Evolutionary conservation across 768 basidiomycete species (phyloP).

Genomic region (Udeniomyces megalosporus): DNA sequence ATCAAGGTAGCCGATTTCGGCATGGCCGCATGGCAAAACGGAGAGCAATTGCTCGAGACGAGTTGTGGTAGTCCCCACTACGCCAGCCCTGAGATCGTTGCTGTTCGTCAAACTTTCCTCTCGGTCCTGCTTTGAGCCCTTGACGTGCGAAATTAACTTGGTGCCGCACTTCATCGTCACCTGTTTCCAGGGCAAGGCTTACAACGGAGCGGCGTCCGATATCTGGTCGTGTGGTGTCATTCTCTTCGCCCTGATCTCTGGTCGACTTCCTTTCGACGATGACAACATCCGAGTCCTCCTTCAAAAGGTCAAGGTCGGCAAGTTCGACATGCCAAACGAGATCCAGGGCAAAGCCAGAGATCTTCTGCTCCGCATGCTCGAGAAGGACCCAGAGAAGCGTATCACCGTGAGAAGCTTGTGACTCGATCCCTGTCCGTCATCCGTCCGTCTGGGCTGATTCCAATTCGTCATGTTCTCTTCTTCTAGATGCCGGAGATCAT

Average conservation of each 20-base stretch:
- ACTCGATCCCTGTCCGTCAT: background rate
- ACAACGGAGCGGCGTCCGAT: constrained; percentile 74
- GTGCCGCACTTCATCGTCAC: background rate
- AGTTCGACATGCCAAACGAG: constrained; percentile 54
- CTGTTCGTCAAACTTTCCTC: constrained; percentile 26
- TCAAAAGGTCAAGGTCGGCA: constrained; percentile 58
- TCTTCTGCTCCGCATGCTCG: constrained; percentile 64
- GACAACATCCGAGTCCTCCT: constrained; percentile 63
- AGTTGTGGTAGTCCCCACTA: constrained; percentile 92
- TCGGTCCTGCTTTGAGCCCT: constrained; percentile 1
- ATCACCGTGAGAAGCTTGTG: constrained; percentile 54
- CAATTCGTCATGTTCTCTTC: background rate
- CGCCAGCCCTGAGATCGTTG: constrained; percentile 81
- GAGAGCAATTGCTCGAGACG: constrained; percentile 58
- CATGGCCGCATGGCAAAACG: constrained; percentile 89
- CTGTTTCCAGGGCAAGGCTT: constrained; percentile 46
- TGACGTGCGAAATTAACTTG: too few species aligned
- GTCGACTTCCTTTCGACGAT: constrained; percentile 82
- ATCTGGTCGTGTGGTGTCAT: constrained; percentile 97
- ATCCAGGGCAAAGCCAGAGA: constrained; percentile 57
- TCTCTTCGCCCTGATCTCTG: constrained; percentile 71
- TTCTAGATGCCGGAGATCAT: constrained; percentile 52
- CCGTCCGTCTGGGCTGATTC: background rate
- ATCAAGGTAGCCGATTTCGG: constrained; percentile 95
- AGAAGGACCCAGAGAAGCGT: constrained; percentile 51